Base-by-base conservation (phyloP, 2,329 filamentous ascomycete species). In the Claviceps africana region DNA sequence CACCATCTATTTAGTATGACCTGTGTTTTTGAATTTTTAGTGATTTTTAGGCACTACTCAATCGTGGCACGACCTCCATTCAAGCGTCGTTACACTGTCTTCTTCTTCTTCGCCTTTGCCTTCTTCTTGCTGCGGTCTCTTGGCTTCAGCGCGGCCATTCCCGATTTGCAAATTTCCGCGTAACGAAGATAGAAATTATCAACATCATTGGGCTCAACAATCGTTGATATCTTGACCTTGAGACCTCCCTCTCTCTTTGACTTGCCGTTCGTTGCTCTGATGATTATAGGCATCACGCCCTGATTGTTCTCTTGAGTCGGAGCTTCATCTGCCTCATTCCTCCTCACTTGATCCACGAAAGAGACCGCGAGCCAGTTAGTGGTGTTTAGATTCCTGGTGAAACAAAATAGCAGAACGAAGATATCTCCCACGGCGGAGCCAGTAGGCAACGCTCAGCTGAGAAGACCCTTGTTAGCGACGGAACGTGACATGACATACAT, bases 111-210 rank as follows among this genome's bases (percentile, higher is more conserved):
- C 57, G 85, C 88, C 66, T 85, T 86, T 60, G 85, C 82, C 65
- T 86, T 87, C 72, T 83, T 82, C 76, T 88, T 91, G 68, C 85
- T 95, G 63, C 89, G 79, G 70, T 97, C 91, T 59, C 93, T 78
- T 65, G 95, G 95, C 79, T 95, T 97, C 70, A 98, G 65, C 8
- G 84, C 83, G 48, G 79, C 76, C 89, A 97, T 96, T 6, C 89
- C 88, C 0, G 77, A 73, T 72, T 95, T 96, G 70, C 90, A 96
- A 3, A 89, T 77, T 59, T 97, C 93, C 22, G 89, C 90, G 71
- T 97, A 98, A 50, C 80, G 77, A 31, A 74, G 71, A 66, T 89
- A 98, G 64, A 98, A 98, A 0, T 67, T 72, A 51, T 94, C 89
- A 11, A 97, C 67, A 5, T 85, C 80, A 53, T 83, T 79, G 1